A percentile compares a stretch with the other conserved stretches of the same genome.
phyloP scores from a whole-genome alignment of 2,329 filamentous ascomycete species.

The Neobulgaria alba region DNA sequence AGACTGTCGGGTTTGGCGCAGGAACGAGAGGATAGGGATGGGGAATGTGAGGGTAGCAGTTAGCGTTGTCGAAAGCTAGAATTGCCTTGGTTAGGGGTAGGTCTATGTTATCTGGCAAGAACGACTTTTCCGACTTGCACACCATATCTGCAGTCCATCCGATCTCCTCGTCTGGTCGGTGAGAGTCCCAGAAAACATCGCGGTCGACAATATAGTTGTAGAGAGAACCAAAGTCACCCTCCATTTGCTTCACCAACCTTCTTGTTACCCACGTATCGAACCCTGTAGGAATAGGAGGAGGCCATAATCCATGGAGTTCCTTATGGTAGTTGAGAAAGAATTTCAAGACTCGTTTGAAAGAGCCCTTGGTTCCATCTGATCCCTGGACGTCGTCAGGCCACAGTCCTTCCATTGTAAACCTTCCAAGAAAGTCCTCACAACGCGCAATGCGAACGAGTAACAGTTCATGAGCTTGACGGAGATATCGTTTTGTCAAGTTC shows the following conservation, averaged over 20 bases:
- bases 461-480: background rate
- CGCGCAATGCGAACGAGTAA: slow-evolving; percentile 32
- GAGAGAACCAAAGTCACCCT: slow-evolving; percentile 57
- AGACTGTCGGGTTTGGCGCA: slow-evolving; percentile 35
- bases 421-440: slow-evolving; percentile 50
- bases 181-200: slow-evolving; percentile 49
- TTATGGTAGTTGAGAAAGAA: slow-evolving; percentile 54
- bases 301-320: slow-evolving; percentile 51
- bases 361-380: slow-evolving; percentile 30
- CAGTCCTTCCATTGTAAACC: slow-evolving; percentile 53
- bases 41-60: slow-evolving; percentile 56
- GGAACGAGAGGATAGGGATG: slow-evolving; percentile 60
- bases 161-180: slow-evolving; percentile 50
- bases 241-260: slow-evolving; percentile 46
- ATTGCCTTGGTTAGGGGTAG: slow-evolving; percentile 60
- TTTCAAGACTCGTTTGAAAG: slow-evolving; percentile 50
- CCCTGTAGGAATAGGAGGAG: slow-evolving; percentile 36
- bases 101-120: slow-evolving; percentile 42
- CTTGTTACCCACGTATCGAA: slow-evolving; percentile 54
- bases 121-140: slow-evolving; percentile 36
- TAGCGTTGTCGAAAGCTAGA: slow-evolving; percentile 53
- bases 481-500: background rate
- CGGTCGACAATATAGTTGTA: slow-evolving; percentile 65
- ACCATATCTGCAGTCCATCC: slow-evolving; percentile 42
- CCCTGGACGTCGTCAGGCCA: slow-evolving; percentile 37